Conservation (phyloP, 805 yeast genomes). For the Saccharomycopsis vini region DNA sequence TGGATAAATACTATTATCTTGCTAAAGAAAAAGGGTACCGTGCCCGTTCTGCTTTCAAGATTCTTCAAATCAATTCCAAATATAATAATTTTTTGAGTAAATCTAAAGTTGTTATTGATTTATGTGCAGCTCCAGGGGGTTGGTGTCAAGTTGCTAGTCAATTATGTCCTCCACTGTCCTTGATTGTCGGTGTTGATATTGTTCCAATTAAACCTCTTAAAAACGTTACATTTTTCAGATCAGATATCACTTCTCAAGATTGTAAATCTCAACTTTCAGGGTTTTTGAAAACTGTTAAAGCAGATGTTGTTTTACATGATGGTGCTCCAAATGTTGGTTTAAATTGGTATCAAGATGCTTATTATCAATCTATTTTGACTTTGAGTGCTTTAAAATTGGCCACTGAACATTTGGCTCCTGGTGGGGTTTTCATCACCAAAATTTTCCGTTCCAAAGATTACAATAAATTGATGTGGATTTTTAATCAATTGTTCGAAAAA, state of each 20-base stretch:
- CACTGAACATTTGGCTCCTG: slow-evolving; percentile 80
- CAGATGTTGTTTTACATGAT: slow-evolving; percentile 95
- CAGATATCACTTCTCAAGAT: slow-evolving; percentile 97
- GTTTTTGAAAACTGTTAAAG: slow-evolving; percentile 97
- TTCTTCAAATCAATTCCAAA: slow-evolving; percentile 91
- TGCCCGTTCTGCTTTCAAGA: slow-evolving; percentile 96
- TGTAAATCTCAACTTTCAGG: slow-evolving; percentile 92
- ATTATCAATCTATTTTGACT: slow-evolving; percentile 93
- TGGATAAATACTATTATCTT: slow-evolving; percentile 90
- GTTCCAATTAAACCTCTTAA: slow-evolving; percentile 97
- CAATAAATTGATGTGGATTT: slow-evolving; percentile 95
- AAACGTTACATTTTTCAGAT: slow-evolving; percentile 78
- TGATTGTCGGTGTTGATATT: slow-evolving; percentile 97
- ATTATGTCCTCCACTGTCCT: slow-evolving; percentile 82
- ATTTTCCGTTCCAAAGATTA: slow-evolving; percentile 98
- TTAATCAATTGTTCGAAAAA: slow-evolving; percentile 88
- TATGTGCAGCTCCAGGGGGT: slow-evolving; percentile 99
- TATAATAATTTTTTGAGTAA: slow-evolving; percentile 91
- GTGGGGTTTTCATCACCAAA: slow-evolving; percentile 94
- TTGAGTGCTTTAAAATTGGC: slow-evolving; percentile 90
- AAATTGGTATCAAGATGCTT: slow-evolving; percentile 99
- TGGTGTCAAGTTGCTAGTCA: slow-evolving; percentile 99
- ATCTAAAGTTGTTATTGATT: slow-evolving; percentile 91
- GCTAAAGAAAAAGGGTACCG: slow-evolving; percentile 98
- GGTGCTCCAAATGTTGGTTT: slow-evolving; percentile 99